Evolutionary conservation across 2,329 filamentous ascomycete genomes (phyloP).

Genomic region (Colletotrichum graminicola): DNA sequence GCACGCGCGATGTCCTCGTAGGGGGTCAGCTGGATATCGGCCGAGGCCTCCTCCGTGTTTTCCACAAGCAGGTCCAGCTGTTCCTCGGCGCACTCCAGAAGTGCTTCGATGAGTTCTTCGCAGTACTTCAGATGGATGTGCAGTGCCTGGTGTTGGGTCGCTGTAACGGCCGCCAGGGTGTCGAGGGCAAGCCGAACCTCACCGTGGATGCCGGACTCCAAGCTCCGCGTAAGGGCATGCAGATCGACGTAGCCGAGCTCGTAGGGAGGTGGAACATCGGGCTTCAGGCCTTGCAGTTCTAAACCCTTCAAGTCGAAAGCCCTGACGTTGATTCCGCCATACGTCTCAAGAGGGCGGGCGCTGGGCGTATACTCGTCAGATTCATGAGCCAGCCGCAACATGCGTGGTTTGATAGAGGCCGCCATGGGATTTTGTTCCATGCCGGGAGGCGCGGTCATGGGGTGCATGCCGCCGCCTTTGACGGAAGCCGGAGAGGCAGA

Average conservation of each 20-base stretch:
- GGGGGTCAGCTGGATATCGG: conserved; percentile 83
- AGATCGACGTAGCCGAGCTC: conserved; percentile 93
- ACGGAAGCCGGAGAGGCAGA: conserved; percentile 59
- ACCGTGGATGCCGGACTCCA: conserved; percentile 89
- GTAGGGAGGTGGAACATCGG: conserved; percentile 78
- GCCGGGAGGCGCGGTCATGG: conserved; percentile 50
- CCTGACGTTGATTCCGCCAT: conserved; percentile 79
- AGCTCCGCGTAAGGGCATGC: conserved; percentile 86
- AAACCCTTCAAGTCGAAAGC: conserved; percentile 73
- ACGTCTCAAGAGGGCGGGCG: conserved; percentile 66
- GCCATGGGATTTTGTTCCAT: conserved; percentile 38
- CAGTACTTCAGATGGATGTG: conserved; percentile 78
- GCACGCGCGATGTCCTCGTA: conserved; percentile 90
- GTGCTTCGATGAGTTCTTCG: conserved; percentile 88
- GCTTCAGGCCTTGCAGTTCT: conserved; percentile 76
- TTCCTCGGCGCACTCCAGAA: conserved; percentile 92
- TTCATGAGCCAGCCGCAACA: conserved; percentile 57
- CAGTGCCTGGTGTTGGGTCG: conserved; percentile 73
- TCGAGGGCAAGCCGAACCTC: conserved; percentile 94
- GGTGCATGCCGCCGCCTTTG: conserved; percentile 55
- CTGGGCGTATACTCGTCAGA: conserved; percentile 68
- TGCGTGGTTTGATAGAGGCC: conserved; percentile 47
- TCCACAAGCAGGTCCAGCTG: conserved; percentile 88
- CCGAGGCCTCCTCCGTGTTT: conserved; percentile 85
- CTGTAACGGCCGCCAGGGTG: conserved; percentile 76